Conservation (phyloP, 1,284 basidiomycete species). For the Wallemia hederae region DNA sequence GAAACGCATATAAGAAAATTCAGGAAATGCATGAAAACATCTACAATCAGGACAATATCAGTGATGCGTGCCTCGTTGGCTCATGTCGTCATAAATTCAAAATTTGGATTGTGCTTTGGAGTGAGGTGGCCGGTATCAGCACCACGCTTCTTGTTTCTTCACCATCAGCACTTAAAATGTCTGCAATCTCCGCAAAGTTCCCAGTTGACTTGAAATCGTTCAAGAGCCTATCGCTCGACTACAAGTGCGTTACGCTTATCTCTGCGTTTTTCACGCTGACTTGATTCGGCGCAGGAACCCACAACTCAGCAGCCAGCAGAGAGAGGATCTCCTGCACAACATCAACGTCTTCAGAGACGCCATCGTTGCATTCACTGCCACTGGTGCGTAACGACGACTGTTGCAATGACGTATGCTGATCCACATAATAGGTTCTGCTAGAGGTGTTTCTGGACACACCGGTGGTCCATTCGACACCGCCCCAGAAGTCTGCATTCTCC, state of each 20-base stretch:
- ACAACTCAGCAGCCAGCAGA: slow-evolving; percentile 30
- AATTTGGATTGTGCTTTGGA: too few species aligned
- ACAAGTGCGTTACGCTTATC: neutral
- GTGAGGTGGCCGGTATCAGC: too few species aligned
- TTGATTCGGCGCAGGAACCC: slow-evolving; percentile 16
- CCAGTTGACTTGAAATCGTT: neutral
- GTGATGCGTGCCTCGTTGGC: too few species aligned
- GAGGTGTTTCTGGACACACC: slow-evolving; percentile 10
- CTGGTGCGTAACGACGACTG: slow-evolving; percentile 25
- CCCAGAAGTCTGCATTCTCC: slow-evolving; percentile 43
- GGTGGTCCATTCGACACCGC: slow-evolving; percentile 61
- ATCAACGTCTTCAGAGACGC: slow-evolving; percentile 50
- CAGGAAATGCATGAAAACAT: too few species aligned
- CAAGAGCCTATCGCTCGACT: neutral
- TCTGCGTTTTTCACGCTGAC: neutral
- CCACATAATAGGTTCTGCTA: neutral
- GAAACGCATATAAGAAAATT: too few species aligned
- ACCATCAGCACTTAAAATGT: neutral
- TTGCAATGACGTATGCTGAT: neutral
- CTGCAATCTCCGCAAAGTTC: neutral
- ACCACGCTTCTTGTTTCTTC: too few species aligned
- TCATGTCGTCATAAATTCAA: too few species aligned
- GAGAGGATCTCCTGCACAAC: slow-evolving; percentile 26
- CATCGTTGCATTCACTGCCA: slow-evolving; percentile 51
- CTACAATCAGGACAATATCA: too few species aligned